Evolutionary conservation across 2,329 filamentous ascomycete species (phyloP), one percentile per base, ranked within the genome.

Genomic region (Colletotrichum zoysiae): DNA sequence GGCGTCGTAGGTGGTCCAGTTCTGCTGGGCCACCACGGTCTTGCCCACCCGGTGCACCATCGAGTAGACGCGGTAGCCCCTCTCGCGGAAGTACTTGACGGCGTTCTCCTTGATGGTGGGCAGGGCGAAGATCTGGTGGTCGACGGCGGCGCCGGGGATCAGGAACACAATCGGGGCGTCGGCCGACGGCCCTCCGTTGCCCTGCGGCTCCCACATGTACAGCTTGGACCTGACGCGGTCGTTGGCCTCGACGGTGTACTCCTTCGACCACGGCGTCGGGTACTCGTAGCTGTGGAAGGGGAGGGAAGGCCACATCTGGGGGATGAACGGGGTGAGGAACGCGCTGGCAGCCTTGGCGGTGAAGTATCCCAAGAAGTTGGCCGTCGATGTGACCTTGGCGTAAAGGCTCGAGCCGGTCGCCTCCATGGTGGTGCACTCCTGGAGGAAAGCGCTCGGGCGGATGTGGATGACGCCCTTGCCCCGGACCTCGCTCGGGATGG

Each of bases 91-190:
- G 79, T 90, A 91, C 76, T 91, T 89, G 72, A 92, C 85, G 0
- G 88, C 84, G 76, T 92, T 91, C 73, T 85, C 86, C 20, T 85
- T 83, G 59, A 92, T 90, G 3, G 89, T 91, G 0, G 89, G 89
- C 42, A 90, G 82, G 0, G 89, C 85, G 73, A 84, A 92, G 62
- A 91, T 90, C 74, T 89, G 86, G 74, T 92, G 87, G 77, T 91
- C 88, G 0, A 92, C 89, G 1, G 87, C 84, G 0, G 89, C 89
- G 18, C 90, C 90, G 0, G 89, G 89, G 53, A 92, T 83, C 82
- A 92, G 85, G 71, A 92, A 85, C 5, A 92, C 79, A 71, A 87
- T 87, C 74, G 84, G 84, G 8, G 82, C 78, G 14, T 81, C 55
- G 8, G 26, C 14, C 2, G 50, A 76, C 30, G 82, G 75, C 1